Evolutionary conservation across 2,329 filamentous ascomycete genomes (phyloP).

Genomic region (Chalaropsis ovoidea): DNA sequence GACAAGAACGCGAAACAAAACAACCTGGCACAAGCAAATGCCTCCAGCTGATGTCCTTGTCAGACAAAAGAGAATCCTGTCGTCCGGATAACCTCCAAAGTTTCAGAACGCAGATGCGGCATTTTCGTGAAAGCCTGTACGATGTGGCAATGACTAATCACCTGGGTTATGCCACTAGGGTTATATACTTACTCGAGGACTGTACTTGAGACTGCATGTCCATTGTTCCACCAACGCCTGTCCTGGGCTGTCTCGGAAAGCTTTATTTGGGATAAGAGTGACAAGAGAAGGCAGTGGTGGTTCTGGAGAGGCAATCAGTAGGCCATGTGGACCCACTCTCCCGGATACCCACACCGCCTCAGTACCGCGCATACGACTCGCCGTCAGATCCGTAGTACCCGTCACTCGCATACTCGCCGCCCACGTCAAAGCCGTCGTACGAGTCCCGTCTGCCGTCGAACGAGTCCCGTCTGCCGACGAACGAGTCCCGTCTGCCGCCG

Average conservation of each 20-base stretch:
- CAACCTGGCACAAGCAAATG: neutral
- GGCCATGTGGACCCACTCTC: neutral
- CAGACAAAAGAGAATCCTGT: neutral
- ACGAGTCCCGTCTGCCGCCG: no score
- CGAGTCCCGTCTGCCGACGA: neutral
- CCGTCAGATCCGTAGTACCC: slow-evolving; percentile 26
- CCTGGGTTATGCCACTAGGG: neutral
- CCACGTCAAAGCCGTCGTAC: neutral
- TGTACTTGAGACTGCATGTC: no score
- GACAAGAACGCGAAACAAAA: neutral
- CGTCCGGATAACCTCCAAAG: neutral
- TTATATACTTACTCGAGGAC: neutral
- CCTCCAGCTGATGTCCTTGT: neutral
- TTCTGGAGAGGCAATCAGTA: neutral
- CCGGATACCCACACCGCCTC: neutral
- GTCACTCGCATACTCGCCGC: neutral
- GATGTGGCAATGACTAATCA: neutral
- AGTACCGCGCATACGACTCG: slow-evolving; percentile 6
- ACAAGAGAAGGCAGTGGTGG: neutral
- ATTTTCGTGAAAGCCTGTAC: neutral
- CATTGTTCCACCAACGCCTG: no score
- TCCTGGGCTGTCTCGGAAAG: no score
- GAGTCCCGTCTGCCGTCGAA: neutral
- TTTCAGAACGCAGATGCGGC: neutral
- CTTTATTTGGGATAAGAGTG: no score